Evolutionary conservation across 1,284 basidiomycete species (phyloP), one percentile per base, ranked within the genome.

Genomic region (Tetrapyrgos nigripes): DNA sequence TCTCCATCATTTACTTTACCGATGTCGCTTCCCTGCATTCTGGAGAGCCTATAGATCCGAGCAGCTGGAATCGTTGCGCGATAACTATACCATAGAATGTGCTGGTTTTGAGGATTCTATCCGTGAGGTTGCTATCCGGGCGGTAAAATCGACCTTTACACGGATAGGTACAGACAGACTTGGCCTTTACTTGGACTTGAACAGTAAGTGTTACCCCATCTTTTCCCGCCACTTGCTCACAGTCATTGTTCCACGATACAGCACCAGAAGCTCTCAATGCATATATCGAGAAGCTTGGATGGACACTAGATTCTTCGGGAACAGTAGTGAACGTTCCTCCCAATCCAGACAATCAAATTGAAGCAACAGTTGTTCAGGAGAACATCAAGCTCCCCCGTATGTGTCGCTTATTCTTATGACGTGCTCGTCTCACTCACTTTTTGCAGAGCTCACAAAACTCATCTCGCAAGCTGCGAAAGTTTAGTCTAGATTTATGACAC

Each of bases 271-370:
- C 88, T 37, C 78, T 96, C 40, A 79, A 81, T 44, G 76, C 77
- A 10, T 96, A 90, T 73, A 80, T 92, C 50, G 74, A 80, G 65
- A 84, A 87, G 65, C 79, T 90, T 50, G 92, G 88, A 21, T 98
- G 96, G 96, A 79, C 78, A 44, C 65, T 89, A 33, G 86, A 94
- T 66, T 76, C 81, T 8, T 68, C 79, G 9, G 79, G 77, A 5
- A 86, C 84, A 17, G 83, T 87, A 11, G 84, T 95, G 49, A 79
- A 75, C 26, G 82, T 97, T 56, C 94, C 95, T 40, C 83, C 88
- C 51, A 96, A 96, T 74, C 91, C 91, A n/a, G 93, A 96, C 75
- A 98, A 97, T 76, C 92, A 95, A 70, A 94, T 97, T 69, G 93
- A 95, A 74, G 93, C 95, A 1, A 93, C 93, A n/a, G 86, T 97